Conservation (phyloP, 345 rosid genomes). For the Rubroshorea leprosula region DNA sequence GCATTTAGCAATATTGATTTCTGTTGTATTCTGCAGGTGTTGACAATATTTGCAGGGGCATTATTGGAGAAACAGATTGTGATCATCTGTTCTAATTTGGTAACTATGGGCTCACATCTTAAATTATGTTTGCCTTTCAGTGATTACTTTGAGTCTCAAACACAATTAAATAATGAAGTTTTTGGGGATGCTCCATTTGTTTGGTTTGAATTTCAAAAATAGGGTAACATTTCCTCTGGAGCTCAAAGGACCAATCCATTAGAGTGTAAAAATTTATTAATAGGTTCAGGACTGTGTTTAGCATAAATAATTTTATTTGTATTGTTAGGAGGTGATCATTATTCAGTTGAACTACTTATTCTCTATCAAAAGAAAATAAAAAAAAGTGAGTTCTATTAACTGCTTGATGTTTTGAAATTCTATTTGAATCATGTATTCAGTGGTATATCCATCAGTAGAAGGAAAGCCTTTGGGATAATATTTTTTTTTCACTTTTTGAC, state of each 20-base stretch:
- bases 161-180: no score
- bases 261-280: no score
- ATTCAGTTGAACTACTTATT: no score
- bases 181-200: background rate
- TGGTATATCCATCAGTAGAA: background rate
- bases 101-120: constrained; percentile 15
- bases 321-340: no score
- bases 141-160: background rate
- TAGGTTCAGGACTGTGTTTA: background rate
- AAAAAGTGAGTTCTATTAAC: no score
- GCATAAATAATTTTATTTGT: no score
- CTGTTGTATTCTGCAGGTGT: constrained; percentile 43
- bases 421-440: background rate
- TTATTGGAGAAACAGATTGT: constrained; percentile 85
- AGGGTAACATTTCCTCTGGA: no score
- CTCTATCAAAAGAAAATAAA: no score
- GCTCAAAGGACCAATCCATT: no score
- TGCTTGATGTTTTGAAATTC: background rate
- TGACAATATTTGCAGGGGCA: constrained; percentile 76
- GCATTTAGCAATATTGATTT: constrained; percentile 11
- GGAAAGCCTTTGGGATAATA: background rate
- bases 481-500: constrained; percentile 12
- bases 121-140: background rate
- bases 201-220: background rate
- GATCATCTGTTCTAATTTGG: constrained; percentile 95